A percentile compares a stretch with the other conserved stretches of the same genome.
phyloP scores from a whole-genome alignment of 306 rosid genomes.

The Pachyrhizus erosus region DNA sequence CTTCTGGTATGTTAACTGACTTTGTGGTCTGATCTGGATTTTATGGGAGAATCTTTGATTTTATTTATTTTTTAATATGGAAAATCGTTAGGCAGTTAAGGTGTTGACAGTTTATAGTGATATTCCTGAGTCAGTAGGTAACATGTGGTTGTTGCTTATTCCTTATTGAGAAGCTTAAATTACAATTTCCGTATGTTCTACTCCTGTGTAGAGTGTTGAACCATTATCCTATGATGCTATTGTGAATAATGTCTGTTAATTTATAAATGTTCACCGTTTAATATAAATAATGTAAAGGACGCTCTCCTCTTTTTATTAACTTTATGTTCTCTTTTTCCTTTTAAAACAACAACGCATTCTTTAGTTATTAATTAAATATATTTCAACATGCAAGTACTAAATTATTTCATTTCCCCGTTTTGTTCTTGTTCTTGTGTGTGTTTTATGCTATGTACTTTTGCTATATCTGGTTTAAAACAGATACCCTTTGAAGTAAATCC shows the following conservation, averaged over 20 bases:
- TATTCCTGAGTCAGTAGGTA: neutral
- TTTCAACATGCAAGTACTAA: neutral
- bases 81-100: neutral
- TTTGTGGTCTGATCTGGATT: slow-evolving; percentile 46
- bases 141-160: neutral
- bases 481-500: neutral
- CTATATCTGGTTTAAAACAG: slow-evolving; percentile 2
- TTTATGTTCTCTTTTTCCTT: neutral
- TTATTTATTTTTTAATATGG: neutral
- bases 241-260: neutral
- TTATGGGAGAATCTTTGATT: slow-evolving; percentile 42
- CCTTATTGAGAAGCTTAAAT: slow-evolving; percentile 1
- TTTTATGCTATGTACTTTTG: neutral
- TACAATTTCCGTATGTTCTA: neutral
- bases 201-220: neutral
- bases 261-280: neutral
- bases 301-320: neutral
- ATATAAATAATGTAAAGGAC: neutral
- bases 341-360: neutral
- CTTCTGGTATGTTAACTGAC: neutral
- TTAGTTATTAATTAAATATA: neutral
- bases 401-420: neutral
- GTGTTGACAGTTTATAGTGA: neutral
- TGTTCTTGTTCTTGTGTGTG: neutral
- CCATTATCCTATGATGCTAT: neutral